Evolutionary conservation across 495 filamentous ascomycete genomes (phyloP), one percentile per base, ranked within the genome.

Genomic region (Bombardia bombarda): DNA sequence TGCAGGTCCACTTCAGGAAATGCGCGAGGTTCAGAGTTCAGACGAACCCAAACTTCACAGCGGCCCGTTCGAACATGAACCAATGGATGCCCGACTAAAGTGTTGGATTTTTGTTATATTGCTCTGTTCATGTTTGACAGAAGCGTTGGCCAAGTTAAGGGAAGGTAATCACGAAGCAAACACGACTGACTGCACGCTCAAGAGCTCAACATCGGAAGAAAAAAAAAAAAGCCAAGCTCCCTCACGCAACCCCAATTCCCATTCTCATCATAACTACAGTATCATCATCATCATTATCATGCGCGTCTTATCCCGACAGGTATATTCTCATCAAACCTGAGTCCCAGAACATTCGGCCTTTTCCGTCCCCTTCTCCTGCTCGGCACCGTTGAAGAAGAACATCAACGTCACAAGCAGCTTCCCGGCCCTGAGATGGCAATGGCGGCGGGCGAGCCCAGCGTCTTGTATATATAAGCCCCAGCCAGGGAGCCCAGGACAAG

Each of bases 401-500:
- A 72, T 65, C 8, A 57, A 35, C 17, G 64, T 61, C 3, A 72
- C 70, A 32, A 70, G 28, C 43, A 63, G 42, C 46, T 74, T 74
- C 42, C 70, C 70, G 0, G 61, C 66, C 56, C 71, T 2, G 62
- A 67, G 2, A 71, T 53, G 28, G 63, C 40, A 4, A 73, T 46
- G 7, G 68, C 67, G 4, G 60, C 57, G 33, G 66, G 51, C 23
- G 69, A 72, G 21, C 70, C 68, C 2, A 57, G 45, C 17, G 42
- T 47, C 33, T 62, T 56, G 40, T 67, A 74, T 14, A 72, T 61
- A 12, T 63, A 62, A 3, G 75, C 78, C 2, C 77, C 78, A 0
- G 66, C 61, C 43, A 82, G 70, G 34, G 72, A 67, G 0, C 79
- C 79, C 2, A 67, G 58, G 9, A 68, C 51, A 40, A 83, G 51